Percentiles rank a stretch among this genome's conserved stretches.
Conservation (phyloP, 768 basidiomycete species). For the Auriscalpium orientale region DNA sequence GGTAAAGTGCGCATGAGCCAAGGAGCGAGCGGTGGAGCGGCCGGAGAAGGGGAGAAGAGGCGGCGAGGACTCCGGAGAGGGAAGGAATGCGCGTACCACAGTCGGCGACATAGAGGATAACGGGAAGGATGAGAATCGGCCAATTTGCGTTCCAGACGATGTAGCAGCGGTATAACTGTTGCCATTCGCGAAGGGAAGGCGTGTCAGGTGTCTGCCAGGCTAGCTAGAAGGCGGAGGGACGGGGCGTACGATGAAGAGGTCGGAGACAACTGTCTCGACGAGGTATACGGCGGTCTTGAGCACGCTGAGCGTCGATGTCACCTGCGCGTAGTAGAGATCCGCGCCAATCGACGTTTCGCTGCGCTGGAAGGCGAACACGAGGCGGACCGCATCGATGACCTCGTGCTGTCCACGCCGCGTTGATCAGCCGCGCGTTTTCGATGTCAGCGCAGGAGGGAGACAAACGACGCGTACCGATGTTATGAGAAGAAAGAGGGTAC, state of each 20-base stretch:
- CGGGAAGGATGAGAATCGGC: background rate
- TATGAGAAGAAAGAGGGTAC: constrained; percentile 5
- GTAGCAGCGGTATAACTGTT: constrained; percentile 11
- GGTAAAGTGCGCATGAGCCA: background rate
- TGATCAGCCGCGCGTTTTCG: background rate
- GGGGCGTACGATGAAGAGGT: constrained; percentile 10
- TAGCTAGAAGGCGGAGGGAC: background rate
- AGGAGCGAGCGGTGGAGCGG: background rate
- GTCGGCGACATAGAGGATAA: constrained; percentile 9
- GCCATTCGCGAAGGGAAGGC: background rate
- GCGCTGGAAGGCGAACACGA: background rate
- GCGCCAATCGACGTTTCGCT: background rate
- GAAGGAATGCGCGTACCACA: background rate
- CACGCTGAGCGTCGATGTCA: background rate
- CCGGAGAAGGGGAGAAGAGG: background rate
- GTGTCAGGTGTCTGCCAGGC: background rate
- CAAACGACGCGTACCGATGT: constrained; percentile 6
- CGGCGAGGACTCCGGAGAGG: background rate
- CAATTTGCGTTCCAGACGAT: constrained; percentile 9
- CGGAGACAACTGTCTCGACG: constrained; percentile 7
- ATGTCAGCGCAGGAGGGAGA: too few relatives aligned
- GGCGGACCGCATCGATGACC: constrained; percentile 1
- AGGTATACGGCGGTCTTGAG: constrained; percentile 11
- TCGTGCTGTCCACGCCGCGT: constrained; percentile 1
- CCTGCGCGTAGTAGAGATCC: background rate